These are phyloP conservation scores for Fusarium sp. DNA, from an alignment of 2,329 filamentous ascomycete species.

Conservation along the genomic window DNA sequence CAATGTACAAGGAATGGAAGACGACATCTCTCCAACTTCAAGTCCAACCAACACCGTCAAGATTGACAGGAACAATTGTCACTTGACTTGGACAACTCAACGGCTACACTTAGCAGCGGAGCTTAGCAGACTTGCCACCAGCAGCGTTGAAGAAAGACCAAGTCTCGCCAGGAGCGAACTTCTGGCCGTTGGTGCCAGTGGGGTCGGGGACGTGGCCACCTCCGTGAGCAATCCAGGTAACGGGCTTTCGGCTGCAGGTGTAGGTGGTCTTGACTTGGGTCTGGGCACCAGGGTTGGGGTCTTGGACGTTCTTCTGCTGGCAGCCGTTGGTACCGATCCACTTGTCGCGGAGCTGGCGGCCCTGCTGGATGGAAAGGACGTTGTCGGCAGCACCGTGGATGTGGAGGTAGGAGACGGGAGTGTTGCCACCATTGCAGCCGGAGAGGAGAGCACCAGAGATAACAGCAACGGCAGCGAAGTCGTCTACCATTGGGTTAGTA, in stretches of 20 bases:
- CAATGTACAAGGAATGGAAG: constrained; percentile 23
- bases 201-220: constrained; percentile 47
- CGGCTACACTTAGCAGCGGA: background rate
- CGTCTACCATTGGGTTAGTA: background rate
- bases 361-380: constrained; percentile 53
- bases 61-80: background rate
- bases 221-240: constrained; percentile 50
- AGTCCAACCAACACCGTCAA: too few species aligned
- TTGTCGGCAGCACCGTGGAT: constrained; percentile 57
- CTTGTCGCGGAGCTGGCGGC: constrained; percentile 55
- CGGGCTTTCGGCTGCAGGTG: constrained; percentile 46
- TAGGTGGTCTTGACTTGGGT: constrained; percentile 49
- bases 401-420: constrained; percentile 56
- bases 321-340: constrained; percentile 57
- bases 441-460: constrained; percentile 52
- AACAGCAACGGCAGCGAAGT: constrained; percentile 57
- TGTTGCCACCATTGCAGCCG: constrained; percentile 55
- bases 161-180: constrained; percentile 41
- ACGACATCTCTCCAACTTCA: background rate
- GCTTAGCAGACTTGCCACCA: constrained; percentile 10
- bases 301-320: constrained; percentile 42
- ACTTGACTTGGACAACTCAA: background rate
- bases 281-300: constrained; percentile 36
- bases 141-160: constrained; percentile 46
- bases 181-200: constrained; percentile 28